Conservation (phyloP, 768 basidiomycete species). For the Termitomyces titanicus region DNA sequence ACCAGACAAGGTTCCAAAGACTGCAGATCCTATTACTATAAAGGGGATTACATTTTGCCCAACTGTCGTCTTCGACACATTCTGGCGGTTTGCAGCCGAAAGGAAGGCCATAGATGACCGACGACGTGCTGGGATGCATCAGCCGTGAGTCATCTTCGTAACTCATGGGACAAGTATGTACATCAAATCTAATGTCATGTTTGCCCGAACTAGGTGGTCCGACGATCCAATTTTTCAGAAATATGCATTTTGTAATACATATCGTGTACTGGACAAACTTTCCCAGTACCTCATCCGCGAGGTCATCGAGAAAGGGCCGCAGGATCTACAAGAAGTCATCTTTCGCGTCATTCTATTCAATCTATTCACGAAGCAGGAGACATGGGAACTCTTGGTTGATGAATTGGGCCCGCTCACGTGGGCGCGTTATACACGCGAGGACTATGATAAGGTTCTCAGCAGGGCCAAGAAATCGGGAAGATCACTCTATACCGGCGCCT, state of each 20-base stretch:
- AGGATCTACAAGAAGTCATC: slow-evolving; percentile 54
- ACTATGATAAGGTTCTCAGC: slow-evolving; percentile 52
- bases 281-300: slow-evolving; percentile 66
- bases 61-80: slow-evolving; percentile 55
- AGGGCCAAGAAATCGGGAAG: slow-evolving; percentile 31
- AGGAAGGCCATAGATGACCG: slow-evolving; percentile 54
- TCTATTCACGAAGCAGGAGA: slow-evolving; percentile 65
- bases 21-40: slow-evolving; percentile 27
- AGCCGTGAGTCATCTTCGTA: slow-evolving; percentile 40
- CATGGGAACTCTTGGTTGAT: slow-evolving; percentile 58
- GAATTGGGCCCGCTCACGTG: slow-evolving; percentile 60
- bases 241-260: slow-evolving; percentile 71
- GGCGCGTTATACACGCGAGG: slow-evolving; percentile 47
- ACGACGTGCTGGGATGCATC: slow-evolving; percentile 43
- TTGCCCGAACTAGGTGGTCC: slow-evolving; percentile 53
- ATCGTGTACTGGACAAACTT: slow-evolving; percentile 66
- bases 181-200: slow-evolving; percentile 7
- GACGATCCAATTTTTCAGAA: slow-evolving; percentile 51
- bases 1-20: background rate
- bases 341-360: slow-evolving; percentile 75
- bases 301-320: slow-evolving; percentile 67
- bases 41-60: slow-evolving; percentile 36
- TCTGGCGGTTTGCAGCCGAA: slow-evolving; percentile 57
- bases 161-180: background rate
- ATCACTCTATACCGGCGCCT: slow-evolving; percentile 66